A percentile compares a stretch with the other conserved stretches of the same genome.
phyloP scores from a whole-genome alignment of 768 basidiomycete species.

The Mycena haematopus region DNA sequence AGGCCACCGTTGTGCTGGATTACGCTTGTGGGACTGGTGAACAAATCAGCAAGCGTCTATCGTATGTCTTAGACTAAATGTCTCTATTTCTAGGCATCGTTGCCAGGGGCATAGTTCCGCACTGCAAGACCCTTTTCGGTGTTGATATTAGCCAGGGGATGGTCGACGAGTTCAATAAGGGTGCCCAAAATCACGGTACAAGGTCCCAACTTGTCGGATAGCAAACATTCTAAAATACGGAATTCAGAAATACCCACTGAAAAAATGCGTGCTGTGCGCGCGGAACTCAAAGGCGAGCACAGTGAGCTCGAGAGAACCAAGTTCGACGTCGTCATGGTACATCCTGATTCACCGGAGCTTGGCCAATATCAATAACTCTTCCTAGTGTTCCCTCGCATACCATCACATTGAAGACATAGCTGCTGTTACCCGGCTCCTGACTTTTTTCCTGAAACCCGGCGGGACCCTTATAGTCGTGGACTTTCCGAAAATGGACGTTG shows the following conservation, averaged over 20 bases:
- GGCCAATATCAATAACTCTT: background rate
- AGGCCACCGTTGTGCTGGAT: conserved; percentile 29
- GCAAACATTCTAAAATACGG: background rate
- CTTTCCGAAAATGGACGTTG: conserved; percentile 41
- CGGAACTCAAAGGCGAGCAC: conserved; percentile 52
- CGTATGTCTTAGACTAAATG: background rate
- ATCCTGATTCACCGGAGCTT: conserved; percentile 33
- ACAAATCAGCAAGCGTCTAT: background rate
- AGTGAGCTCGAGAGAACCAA: conserved; percentile 55
- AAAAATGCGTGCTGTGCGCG: conserved; percentile 69
- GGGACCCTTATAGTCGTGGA: conserved; percentile 65
- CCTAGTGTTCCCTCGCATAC: conserved; percentile 66
- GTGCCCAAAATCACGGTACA: conserved; percentile 58
- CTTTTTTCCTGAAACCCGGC: conserved; percentile 58
- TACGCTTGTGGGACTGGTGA: conserved; percentile 34
- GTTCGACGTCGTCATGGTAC: conserved; percentile 76
- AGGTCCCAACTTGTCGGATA: background rate
- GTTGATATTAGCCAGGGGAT: conserved; percentile 79
- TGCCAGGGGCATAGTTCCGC: conserved; percentile 63
- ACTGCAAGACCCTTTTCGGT: conserved; percentile 71
- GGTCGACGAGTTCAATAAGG: conserved; percentile 71
- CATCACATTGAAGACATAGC: conserved; percentile 63
- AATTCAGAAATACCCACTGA: conserved; percentile 54
- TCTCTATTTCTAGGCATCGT: conserved; percentile 54
- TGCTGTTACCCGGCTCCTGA: conserved; percentile 53